These are phyloP conservation scores for Penicillium olsonii DNA, from an alignment of 2,329 filamentous ascomycete genomes.

Conservation along the genomic window DNA sequence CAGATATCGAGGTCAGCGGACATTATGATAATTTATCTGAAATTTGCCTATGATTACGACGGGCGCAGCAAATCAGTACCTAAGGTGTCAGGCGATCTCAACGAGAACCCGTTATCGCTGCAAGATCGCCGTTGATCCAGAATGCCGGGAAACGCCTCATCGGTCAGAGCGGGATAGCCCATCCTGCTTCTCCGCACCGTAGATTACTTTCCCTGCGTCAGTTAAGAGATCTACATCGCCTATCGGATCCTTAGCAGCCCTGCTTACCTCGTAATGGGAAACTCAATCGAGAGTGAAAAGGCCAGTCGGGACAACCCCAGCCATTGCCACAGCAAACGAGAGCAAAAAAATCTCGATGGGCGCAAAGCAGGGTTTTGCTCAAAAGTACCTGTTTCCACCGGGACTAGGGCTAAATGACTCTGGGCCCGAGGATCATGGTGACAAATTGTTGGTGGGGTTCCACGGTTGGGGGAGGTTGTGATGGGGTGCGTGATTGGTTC, in stretches of 20 bases:
- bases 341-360: too few relatives aligned
- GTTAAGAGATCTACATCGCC: not conserved
- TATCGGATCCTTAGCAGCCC: not conserved
- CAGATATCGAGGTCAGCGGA: too few relatives aligned
- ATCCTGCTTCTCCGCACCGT: not conserved
- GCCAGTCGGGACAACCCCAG: not conserved
- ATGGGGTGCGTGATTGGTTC: not conserved
- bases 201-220: not conserved
- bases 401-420: not conserved
- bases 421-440: not conserved
- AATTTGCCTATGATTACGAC: too few relatives aligned
- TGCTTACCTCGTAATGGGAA: not conserved
- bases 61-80: too few relatives aligned
- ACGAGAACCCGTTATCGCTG: not conserved
- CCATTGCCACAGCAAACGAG: not conserved
- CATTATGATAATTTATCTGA: too few relatives aligned
- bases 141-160: constrained; percentile 2
- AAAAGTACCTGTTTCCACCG: constrained; percentile 4
- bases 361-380: not conserved
- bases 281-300: not conserved
- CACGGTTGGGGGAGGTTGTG: not conserved
- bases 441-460: not conserved
- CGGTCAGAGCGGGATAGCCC: not conserved
- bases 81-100: too few relatives aligned
- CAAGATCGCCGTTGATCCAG: constrained; percentile 10